These are phyloP conservation scores for Colletotrichum sp. DNA, from an alignment of 2,329 filamentous ascomycete genomes.

Conservation along the genomic window DNA sequence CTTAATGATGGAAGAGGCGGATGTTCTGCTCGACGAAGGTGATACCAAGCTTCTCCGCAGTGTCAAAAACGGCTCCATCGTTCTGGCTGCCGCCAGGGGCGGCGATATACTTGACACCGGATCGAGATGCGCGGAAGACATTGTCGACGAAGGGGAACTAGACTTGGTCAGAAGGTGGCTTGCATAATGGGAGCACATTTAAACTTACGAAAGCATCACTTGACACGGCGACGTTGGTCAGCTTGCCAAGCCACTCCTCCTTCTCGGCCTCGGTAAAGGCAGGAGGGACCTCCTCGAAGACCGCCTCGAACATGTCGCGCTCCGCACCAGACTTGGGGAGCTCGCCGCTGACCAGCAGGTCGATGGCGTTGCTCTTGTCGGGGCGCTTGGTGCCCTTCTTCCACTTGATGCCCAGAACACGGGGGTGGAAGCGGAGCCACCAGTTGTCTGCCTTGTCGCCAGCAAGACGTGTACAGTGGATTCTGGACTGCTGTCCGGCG, in stretches of 20 bases:
- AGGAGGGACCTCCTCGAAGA: slow-evolving; percentile 87
- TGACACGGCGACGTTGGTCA: slow-evolving; percentile 82
- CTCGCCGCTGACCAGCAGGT: slow-evolving; percentile 89
- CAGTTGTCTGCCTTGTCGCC: slow-evolving; percentile 99
- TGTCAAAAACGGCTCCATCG: slow-evolving; percentile 80
- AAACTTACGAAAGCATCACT: slow-evolving; percentile 91
- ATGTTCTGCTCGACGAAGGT: slow-evolving; percentile 95
- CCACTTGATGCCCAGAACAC: slow-evolving; percentile 88
- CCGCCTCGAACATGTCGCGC: slow-evolving; percentile 82
- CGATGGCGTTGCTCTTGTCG: slow-evolving; percentile 98
- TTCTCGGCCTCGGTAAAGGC: slow-evolving; percentile 86
- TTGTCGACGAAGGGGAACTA: slow-evolving; percentile 99
- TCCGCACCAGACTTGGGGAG: slow-evolving; percentile 84
- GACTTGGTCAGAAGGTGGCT: slow-evolving; percentile 26
- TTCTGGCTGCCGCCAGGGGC: slow-evolving; percentile 92
- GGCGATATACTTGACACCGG: slow-evolving; percentile 94
- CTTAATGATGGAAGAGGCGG: slow-evolving; percentile 92
- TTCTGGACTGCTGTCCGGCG: slow-evolving; percentile 95
- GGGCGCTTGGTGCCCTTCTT: slow-evolving; percentile 96
- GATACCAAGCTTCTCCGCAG: slow-evolving; percentile 89
- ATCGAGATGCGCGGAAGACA: slow-evolving; percentile 87
- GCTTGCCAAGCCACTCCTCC: slow-evolving; percentile 81
- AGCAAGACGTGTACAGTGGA: slow-evolving; percentile 96
- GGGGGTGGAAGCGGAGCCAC: slow-evolving; percentile 98
- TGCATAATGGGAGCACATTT: background rate